These are phyloP conservation scores for Penicillium brevicompactum DNA, from an alignment of 2,329 filamentous ascomycete species.

Conservation along the genomic window DNA sequence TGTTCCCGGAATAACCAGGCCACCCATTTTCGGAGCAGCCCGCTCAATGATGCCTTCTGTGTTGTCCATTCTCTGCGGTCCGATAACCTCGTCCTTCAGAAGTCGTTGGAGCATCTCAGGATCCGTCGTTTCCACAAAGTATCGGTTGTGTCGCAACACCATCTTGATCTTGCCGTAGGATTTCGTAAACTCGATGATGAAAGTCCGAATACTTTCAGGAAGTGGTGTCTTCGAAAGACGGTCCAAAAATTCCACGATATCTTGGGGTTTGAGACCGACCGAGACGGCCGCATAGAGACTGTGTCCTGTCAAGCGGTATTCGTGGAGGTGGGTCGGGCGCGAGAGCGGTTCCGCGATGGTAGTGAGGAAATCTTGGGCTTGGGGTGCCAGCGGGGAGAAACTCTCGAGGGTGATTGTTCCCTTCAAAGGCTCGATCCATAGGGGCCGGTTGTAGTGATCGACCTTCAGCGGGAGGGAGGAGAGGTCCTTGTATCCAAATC, in stretches of 20 bases:
- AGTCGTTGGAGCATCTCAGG: conserved; percentile 81
- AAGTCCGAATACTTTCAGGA: conserved; percentile 76
- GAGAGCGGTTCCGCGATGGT: conserved; percentile 94
- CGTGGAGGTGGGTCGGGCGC: conserved; percentile 85
- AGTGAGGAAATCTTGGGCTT: conserved; percentile 91
- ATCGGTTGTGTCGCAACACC: conserved; percentile 90
- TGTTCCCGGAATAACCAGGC: conserved; percentile 89
- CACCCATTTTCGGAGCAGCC: conserved; percentile 81
- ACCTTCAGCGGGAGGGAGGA: conserved; percentile 80
- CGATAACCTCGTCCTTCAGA: conserved; percentile 82
- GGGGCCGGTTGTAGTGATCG: conserved; percentile 83
- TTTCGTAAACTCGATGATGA: conserved; percentile 79
- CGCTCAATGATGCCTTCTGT: conserved; percentile 74
- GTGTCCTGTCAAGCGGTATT: conserved; percentile 88
- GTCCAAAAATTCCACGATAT: conserved; percentile 88
- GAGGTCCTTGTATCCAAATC: conserved; percentile 72
- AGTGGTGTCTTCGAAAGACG: conserved; percentile 86
- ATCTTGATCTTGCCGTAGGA: conserved; percentile 96
- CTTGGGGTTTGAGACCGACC: conserved; percentile 83
- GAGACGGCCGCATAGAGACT: conserved; percentile 95
- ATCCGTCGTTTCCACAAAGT: conserved; percentile 91
- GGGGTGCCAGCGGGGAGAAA: conserved; percentile 82
- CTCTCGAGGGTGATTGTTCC: conserved; percentile 91
- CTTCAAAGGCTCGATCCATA: conserved; percentile 89
- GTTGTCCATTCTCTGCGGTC: conserved; percentile 73